Percentiles rank a stretch among this genome's conserved stretches.
phyloP scores from a whole-genome alignment of 495 filamentous ascomycete genomes.

The Melanomma pulvis-pyrius region DNA sequence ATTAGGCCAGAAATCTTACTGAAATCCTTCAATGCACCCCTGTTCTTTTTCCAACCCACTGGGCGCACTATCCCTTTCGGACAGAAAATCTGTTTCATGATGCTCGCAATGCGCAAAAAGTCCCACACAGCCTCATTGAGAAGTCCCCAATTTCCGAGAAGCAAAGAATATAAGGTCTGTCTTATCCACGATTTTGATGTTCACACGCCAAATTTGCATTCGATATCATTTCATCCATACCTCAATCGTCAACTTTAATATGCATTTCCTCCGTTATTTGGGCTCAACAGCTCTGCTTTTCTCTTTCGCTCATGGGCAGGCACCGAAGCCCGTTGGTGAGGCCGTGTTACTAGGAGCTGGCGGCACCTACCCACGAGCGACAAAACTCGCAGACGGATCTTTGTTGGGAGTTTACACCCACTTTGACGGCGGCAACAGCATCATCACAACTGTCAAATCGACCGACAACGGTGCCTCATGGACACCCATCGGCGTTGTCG shows the following conservation, averaged over 20 bases:
- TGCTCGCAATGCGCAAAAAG: neutral
- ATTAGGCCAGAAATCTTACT: no score
- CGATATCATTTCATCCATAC: neutral
- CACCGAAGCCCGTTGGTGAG: neutral
- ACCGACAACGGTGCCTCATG: conserved; percentile 51
- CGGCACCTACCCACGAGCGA: conserved; percentile 57
- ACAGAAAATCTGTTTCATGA: neutral
- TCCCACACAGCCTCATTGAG: neutral
- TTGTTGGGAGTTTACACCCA: conserved; percentile 53
- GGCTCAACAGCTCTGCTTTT: neutral
- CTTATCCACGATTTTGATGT: neutral
- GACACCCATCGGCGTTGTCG: conserved; percentile 43
- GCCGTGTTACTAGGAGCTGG: conserved; percentile 15
- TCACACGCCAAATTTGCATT: neutral
- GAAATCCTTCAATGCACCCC: neutral
- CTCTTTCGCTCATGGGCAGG: conserved; percentile 12
- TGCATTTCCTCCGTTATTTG: conserved; percentile 1
- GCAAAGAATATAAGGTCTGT: neutral
- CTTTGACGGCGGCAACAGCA: conserved; percentile 39
- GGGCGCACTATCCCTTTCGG: neutral
- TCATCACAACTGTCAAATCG: conserved; percentile 48
- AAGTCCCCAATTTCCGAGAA: neutral
- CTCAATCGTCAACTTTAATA: neutral
- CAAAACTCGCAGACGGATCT: conserved; percentile 46
- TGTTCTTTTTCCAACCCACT: neutral